Evolutionary conservation across 2,329 filamentous ascomycete genomes (phyloP), one percentile per base, ranked within the genome.

Genomic region (Aaosphaeria pasadenensis): DNA sequence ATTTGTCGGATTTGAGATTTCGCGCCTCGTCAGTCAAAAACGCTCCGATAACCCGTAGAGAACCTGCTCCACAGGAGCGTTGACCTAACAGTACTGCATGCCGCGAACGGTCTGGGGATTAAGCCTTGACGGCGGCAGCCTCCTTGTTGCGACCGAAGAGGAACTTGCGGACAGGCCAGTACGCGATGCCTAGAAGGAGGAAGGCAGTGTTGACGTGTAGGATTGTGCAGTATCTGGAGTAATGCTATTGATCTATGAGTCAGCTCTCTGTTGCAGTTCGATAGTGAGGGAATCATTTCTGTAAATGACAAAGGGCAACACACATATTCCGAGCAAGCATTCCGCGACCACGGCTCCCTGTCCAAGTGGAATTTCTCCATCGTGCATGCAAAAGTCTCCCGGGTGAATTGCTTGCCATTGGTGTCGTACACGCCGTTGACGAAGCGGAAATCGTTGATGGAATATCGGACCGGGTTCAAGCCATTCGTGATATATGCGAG

Each of bases 271-370:
- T 11, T 6, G 5, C 13, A 36, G 33, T 9, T 36, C 9, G 2
- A 13, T 13, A 13, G 33, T 11, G 4, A 36, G 33, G 33, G 33
- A 11, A 36, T 2, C 9, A 11, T 13, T 40, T 7, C 39, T 40
- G 39, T 11, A 38, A 5, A 4, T 39, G 24, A 24, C 4, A 43
- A 39, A 24, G 28, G 36, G 24, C 4, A 43, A 51, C 49, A 17
- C 44, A 51, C 49, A 39, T 51, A 51, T 48, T 51, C 49, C 11
- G 45, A 48, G 46, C 49, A 51, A 4, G 49, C 45, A 44, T 48
- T 51, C 28, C 36, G 46, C 11, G 38, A 5, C 49, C 49, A 51
- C 2, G 49, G 42, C 39, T 51, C 49, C 38, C 38, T 30, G 9
- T 29, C 13, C 7, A 43, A 32, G 32, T 45, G 48, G 24, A 51